Base-by-base conservation (phyloP, 441 rosid species). In the Geranium incanum region DNA sequence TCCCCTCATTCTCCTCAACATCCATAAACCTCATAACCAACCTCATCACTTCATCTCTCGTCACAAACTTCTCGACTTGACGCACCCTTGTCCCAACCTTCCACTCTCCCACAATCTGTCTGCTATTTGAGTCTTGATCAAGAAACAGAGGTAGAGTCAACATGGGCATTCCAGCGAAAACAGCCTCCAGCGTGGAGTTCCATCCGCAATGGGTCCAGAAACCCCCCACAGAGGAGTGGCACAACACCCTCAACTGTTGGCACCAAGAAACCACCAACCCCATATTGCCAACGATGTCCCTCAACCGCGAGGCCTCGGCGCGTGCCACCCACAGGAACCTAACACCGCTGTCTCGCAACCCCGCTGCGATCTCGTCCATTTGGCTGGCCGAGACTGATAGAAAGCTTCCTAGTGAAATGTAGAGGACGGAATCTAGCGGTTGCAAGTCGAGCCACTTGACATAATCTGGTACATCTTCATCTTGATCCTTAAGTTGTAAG, bases 331-430 rank as follows among this genome's bases (percentile, higher is more conserved):
- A 23, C 33, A 23, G 33, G 33, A 23, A 23, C 33, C 33, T 23
- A 23, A 82, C 81, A 6, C 86, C 76, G 15, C 87, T 84, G 12
- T 74, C 73, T 19, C 21, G 68, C 38, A 84, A 48, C 1, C 89
- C 87, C 36, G 15, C 75, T 0, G 71, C 59, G 36, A 82, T 79
- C 68, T 84, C 89, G 13, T 86, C 85, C 83, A 81, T 78, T 52
- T 86, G 83, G 69, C 70, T 55, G 6, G 70, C 72, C 1, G 86
- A 80, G 38, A 71, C 80, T 3, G 84, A 82, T 36, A 81, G 85
- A 68, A 81, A 81, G 70, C 87, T 86, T 60, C 89, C 87, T 4
- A 82, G 62, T 18, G 87, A 86, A 59, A 84, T 75, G 72, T 86
- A 86, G 69, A 86, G 55, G 6, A 84, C 86, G 3, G 85, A 84